Conservation (phyloP, 768 basidiomycete species). For the Sistotremastrum niveocremeum region DNA sequence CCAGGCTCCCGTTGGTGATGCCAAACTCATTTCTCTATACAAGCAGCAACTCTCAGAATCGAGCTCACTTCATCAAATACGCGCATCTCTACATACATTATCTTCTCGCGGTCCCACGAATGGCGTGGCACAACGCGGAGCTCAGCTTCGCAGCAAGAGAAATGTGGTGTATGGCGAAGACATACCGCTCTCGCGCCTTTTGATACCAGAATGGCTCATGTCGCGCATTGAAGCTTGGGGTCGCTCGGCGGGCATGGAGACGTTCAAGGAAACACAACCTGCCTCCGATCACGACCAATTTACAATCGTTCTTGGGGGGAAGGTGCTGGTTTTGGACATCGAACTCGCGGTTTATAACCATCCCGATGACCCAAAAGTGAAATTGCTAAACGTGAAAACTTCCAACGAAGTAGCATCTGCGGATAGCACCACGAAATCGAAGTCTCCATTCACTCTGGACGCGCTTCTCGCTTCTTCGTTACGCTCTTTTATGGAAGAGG, state of each 20-base stretch:
- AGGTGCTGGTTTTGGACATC: constrained; percentile 69
- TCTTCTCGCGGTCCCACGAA: no score
- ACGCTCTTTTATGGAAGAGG: constrained; percentile 43
- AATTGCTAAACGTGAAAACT: constrained; percentile 50
- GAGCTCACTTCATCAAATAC: no score
- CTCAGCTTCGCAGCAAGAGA: no score
- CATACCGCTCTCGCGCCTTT: constrained; percentile 35
- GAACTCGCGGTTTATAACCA: constrained; percentile 33
- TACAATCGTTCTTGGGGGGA: constrained; percentile 57
- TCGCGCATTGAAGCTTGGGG: constrained; percentile 49
- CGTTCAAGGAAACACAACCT: constrained; percentile 44
- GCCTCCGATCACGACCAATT: constrained; percentile 29
- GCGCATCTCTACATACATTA: no score
- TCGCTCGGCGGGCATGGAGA: constrained; percentile 54
- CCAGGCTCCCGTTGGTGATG: no score
- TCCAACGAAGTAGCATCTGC: constrained; percentile 50
- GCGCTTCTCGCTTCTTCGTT: constrained; percentile 45
- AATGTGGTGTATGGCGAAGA: constrained; percentile 40
- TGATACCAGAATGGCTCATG: constrained; percentile 43
- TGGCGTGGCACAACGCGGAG: no score
- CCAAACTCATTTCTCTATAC: no score
- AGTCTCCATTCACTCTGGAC: constrained; percentile 33
- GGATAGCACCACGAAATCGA: constrained; percentile 25
- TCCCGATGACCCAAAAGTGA: constrained; percentile 25
- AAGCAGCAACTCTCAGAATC: no score